These are phyloP conservation scores for Arthrocladium fulminans DNA, from an alignment of 2,329 filamentous ascomycete genomes.

Conservation along the genomic window DNA sequence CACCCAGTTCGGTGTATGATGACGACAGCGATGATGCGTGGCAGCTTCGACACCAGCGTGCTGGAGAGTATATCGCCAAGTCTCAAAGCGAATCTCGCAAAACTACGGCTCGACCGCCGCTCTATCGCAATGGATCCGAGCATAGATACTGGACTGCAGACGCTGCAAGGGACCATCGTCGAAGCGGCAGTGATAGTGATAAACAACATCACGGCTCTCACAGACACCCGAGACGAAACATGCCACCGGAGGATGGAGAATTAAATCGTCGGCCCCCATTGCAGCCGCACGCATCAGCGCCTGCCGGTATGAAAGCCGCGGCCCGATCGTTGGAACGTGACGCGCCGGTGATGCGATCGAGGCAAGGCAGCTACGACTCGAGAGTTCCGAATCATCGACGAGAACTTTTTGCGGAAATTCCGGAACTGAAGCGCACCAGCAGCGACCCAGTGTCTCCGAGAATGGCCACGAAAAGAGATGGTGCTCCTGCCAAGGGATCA, in stretches of 20 bases:
- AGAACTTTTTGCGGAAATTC: conserved; percentile 23
- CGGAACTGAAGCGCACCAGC: conserved; percentile 27
- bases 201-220: conserved; percentile 28
- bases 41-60: conserved; percentile 25
- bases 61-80: conserved; percentile 32
- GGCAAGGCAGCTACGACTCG: conserved; percentile 14
- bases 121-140: conserved; percentile 3
- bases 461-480: conserved; percentile 18
- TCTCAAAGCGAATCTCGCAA: conserved; percentile 7
- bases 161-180: conserved; percentile 11
- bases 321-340: conserved; percentile 1
- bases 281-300: conserved; percentile 29
- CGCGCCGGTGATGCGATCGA: conserved; percentile 27
- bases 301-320: conserved; percentile 11
- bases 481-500: conserved; percentile 27
- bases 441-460: conserved; percentile 25
- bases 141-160: conserved; percentile 6
- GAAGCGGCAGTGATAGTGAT: conserved; percentile 22
- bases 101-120: background rate
- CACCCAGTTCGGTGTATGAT: conserved; percentile 12
- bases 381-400: background rate
- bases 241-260: conserved; percentile 21
- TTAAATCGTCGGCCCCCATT: conserved; percentile 28
- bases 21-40: conserved; percentile 24
- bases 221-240: conserved; percentile 15